Conservation (phyloP, 192 early-diverging fungal genomes). For the Linnemannia exigua region DNA sequence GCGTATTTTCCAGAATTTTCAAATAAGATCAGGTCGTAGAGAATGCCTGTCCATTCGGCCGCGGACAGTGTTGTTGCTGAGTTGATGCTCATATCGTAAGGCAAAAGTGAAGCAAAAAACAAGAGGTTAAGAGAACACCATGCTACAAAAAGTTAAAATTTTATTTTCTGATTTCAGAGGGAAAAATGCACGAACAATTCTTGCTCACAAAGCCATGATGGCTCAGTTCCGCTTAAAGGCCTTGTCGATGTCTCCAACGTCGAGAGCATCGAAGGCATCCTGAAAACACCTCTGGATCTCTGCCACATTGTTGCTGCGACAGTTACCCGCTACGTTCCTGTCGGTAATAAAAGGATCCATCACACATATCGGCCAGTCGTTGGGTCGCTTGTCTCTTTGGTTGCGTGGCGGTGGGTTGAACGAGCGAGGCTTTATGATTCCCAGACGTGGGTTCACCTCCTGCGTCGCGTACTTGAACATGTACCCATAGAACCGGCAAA, state of each 20-base stretch:
- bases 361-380: background rate
- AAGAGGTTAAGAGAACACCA: too few species aligned
- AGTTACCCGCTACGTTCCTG: slow-evolving; percentile 3
- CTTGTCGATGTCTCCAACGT: background rate
- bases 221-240: background rate
- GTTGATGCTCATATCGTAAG: background rate
- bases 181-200: too few species aligned
- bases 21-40: background rate
- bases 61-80: background rate
- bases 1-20: background rate
- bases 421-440: background rate
- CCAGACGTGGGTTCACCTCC: slow-evolving; percentile 6
- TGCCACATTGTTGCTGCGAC: background rate
- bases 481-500: background rate
- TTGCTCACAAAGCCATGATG: too few species aligned
- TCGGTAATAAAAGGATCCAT: slow-evolving; percentile 5
- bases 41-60: background rate
- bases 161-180: too few species aligned
- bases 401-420: background rate
- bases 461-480: background rate
- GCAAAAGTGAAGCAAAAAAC: background rate
- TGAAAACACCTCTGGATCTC: background rate
- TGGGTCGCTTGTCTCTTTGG: background rate
- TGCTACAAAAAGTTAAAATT: too few species aligned
- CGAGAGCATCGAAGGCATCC: background rate